Percentiles rank a stretch among this genome's conserved stretches.
These are phyloP conservation scores for Pelargonium exstipulatum DNA, from an alignment of 441 rosid species.

Conservation along the genomic window DNA sequence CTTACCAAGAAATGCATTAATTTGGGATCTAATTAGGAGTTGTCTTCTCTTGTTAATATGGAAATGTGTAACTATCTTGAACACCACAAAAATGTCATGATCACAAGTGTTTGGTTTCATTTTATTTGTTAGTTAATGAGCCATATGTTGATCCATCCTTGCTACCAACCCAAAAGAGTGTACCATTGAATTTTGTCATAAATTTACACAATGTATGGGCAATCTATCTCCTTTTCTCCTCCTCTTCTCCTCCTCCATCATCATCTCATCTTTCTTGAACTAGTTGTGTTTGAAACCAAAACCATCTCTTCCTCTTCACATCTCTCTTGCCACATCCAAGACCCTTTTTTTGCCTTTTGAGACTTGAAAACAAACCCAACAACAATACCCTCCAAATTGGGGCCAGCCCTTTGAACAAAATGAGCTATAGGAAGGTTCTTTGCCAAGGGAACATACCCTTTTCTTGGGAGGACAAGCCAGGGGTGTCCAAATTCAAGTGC, in stretches of 20 bases:
- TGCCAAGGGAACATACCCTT: background rate
- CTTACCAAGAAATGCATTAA: no score
- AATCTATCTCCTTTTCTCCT: background rate
- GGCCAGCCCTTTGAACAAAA: background rate
- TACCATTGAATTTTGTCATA: background rate
- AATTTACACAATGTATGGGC: background rate
- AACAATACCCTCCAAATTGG: background rate
- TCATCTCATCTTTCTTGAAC: no score
- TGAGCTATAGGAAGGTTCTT: background rate
- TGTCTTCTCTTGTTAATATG: background rate
- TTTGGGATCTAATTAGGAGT: no score
- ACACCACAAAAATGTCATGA: background rate
- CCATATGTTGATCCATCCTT: background rate
- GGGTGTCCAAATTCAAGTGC: slow-evolving; percentile 2
- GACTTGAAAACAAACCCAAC: background rate
- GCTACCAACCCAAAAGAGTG: slow-evolving; percentile 1
- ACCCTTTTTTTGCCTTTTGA: no score
- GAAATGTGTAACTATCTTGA: background rate
- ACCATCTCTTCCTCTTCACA: background rate
- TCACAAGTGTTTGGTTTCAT: background rate
- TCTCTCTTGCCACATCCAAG: background rate
- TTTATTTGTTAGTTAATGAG: background rate
- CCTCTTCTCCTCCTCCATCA: no score
- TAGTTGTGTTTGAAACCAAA: no score
- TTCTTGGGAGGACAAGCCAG: slow-evolving; percentile 2